Conservation (phyloP, 768 basidiomycete species). For the Dentipellis fragilis region DNA sequence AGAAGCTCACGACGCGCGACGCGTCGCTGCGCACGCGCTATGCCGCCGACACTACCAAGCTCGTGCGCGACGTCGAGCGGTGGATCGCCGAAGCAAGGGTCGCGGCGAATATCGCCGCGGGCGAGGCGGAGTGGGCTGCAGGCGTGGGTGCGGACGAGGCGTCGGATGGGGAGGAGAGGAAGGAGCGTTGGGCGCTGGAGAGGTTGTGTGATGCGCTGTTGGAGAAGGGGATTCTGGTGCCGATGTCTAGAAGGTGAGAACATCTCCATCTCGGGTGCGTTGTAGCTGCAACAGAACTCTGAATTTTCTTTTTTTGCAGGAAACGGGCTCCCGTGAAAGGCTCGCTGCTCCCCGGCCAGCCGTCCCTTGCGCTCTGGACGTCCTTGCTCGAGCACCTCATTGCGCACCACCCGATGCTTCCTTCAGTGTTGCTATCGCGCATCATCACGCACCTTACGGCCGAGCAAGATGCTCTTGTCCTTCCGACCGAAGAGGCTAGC, state of each 20-base stretch:
- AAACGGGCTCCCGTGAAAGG: conserved; percentile 40
- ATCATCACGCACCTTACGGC: conserved; percentile 30
- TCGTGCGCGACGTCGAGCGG: conserved; percentile 57
- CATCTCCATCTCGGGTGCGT: neutral
- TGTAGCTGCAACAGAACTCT: neutral
- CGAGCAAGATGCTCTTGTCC: conserved; percentile 4
- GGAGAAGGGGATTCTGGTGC: conserved; percentile 68
- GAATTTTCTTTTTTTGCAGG: conserved; percentile 23
- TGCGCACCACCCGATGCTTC: conserved; percentile 45
- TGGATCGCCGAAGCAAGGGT: conserved; percentile 73
- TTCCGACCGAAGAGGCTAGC: no score
- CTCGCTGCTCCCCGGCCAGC: conserved; percentile 38
- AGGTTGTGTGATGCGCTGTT: conserved; percentile 55
- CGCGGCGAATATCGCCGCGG: conserved; percentile 38
- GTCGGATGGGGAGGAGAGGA: conserved; percentile 33
- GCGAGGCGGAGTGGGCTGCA: conserved; percentile 35
- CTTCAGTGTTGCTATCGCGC: conserved; percentile 33
- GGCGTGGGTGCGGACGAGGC: conserved; percentile 17
- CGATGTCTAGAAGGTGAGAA: conserved; percentile 72
- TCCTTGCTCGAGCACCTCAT: conserved; percentile 53
- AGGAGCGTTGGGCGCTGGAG: conserved; percentile 62
- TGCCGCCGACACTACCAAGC: conserved; percentile 37
- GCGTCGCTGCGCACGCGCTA: conserved; percentile 43
- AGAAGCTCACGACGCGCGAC: conserved; percentile 57
- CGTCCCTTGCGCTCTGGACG: conserved; percentile 52